Base-by-base conservation (phyloP, 2,329 filamentous ascomycete genomes). In the Erysiphe neolycopersici region DNA sequence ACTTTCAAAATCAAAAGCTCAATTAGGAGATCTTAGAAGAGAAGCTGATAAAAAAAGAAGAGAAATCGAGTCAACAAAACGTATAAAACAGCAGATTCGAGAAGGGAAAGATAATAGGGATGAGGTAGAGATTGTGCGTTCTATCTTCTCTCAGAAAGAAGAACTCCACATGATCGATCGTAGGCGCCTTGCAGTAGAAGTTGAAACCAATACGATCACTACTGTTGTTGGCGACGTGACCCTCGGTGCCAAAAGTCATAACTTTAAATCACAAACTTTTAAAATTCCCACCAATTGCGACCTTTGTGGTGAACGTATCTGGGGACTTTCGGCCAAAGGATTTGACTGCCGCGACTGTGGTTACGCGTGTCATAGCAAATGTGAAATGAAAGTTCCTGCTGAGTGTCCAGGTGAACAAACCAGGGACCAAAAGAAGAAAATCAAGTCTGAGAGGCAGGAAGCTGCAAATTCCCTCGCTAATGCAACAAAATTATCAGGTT, bases 281-380 rank as follows among this genome's bases (percentile, higher is more conserved):
- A 95, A 95, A 60, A 93, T 98, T 47, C 91, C 91, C 0, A 98
- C 89, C 4, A 95, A 95, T 58, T 98, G 89, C 62, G 89, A 98
- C 59, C 68, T 94, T 12, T 98, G 89, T 53, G 85, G 85, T 16
- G 89, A 98, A 57, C 73, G 89, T 26, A 93, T 98, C 58, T 98
- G 89, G 89, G 89, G 89, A 0, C 61, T 98, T 36, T 92, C 83
- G 29, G 87, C 89, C 33, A 98, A 98, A 61, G 89, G 89, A 0
- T 91, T 93, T 56, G 85, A 92, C 58, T 98, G 89, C 56, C 73
- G 79, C 52, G 87, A 95, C 59, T 98, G 89, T 55, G 89, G 91
- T 31, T 98, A 94, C 61, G 94, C 85, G 1, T 98, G 89, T 56
- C 89, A 98, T 61, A 91, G 77, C 65, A 98, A 98, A 62, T 98